phyloP scores from a whole-genome alignment of 176 grass and related monocot species.

The Panicum miliaceum region DNA sequence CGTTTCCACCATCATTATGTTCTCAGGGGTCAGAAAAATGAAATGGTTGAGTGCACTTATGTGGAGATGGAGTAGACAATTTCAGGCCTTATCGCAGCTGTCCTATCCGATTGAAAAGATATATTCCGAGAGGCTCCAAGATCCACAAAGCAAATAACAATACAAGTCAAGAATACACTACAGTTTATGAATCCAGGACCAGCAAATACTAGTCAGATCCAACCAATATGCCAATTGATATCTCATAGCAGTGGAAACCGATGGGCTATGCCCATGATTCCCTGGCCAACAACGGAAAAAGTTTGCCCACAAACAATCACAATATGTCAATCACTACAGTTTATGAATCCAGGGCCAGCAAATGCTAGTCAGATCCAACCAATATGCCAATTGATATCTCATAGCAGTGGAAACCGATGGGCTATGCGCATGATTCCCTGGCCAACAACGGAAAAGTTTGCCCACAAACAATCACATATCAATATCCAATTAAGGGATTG shows the following conservation, averaged over 20 bases:
- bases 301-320: neutral
- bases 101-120: neutral
- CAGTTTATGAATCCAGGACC: neutral
- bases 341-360: neutral
- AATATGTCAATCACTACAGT: neutral
- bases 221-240: neutral
- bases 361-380: conserved; percentile 1
- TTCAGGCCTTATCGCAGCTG: neutral
- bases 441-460: neutral
- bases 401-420: neutral
- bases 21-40: neutral
- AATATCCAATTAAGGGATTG: neutral
- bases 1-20: neutral
- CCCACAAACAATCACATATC: neutral
- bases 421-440: neutral
- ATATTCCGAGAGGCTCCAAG: neutral
- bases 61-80: neutral
- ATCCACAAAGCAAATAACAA: neutral
- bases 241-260: neutral
- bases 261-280: neutral
- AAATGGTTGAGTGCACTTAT: neutral
- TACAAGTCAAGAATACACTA: neutral
- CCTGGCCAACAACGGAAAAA: neutral
- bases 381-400: neutral
- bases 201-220: neutral